Evolutionary conservation across 108 stramenopile species (phyloP).

Genomic region (Conticribra weissflogii): DNA sequence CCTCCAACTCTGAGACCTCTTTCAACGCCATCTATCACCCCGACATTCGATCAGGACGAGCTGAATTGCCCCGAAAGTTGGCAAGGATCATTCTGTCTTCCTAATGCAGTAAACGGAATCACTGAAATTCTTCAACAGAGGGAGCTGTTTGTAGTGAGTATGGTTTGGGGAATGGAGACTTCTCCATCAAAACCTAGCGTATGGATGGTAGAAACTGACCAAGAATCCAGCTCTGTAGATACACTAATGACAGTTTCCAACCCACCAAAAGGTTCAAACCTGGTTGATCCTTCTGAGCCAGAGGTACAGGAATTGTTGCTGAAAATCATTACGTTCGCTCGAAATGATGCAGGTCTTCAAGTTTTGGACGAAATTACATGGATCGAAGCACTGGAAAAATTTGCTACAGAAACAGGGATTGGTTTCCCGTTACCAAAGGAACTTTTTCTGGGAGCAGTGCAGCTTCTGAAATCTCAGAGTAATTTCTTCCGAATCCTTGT

Average conservation of each 20-base stretch:
- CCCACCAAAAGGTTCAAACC: not conserved
- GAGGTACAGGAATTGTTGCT: constrained; percentile 2
- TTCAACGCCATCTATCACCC: not conserved
- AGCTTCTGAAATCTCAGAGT: not conserved
- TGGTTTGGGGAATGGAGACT: constrained; percentile 4
- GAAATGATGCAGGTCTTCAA: constrained; percentile 1
- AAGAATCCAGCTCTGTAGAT: not conserved
- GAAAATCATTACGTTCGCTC: constrained; percentile 1
- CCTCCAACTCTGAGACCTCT: not conserved
- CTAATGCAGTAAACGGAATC: not conserved
- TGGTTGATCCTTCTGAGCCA: constrained; percentile 9
- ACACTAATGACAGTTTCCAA: not conserved
- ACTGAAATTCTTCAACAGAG: not conserved
- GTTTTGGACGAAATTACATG: not conserved
- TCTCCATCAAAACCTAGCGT: not conserved
- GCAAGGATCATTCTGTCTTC: not conserved
- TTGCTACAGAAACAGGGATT: constrained; percentile 9
- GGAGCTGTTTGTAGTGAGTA: not conserved
- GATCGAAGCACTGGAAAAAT: constrained; percentile 10
- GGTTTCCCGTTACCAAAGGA: constrained; percentile 14
- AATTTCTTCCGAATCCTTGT: not conserved
- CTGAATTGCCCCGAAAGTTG: too few species aligned
- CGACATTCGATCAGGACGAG: too few species aligned
- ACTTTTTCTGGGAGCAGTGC: not conserved
- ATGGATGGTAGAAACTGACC: not conserved